Base-by-base conservation (phyloP, 768 basidiomycete genomes). In the Mrakia gelida region DNA sequence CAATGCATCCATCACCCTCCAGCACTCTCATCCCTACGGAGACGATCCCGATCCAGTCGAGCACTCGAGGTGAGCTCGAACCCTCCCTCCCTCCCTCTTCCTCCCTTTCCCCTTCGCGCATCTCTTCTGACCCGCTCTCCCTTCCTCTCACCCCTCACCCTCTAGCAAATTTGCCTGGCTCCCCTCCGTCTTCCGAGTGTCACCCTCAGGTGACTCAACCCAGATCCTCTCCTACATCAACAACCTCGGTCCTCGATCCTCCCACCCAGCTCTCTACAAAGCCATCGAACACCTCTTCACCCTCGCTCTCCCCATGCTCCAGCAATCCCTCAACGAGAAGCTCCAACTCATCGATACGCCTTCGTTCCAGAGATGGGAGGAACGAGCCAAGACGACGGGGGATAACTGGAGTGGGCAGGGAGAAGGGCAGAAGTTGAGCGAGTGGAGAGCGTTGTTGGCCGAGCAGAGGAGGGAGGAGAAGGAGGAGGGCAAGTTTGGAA, bases 211-310 rank as follows among this genome's bases (percentile, higher is more conserved):
- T 3, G 45, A 71, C 16, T 71, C 72, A 8, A 56, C 54, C 54
- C 41, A 9, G 2, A 78, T 78, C 45, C 18, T 63, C 10, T 54
- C 49, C 21, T 72, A 71, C 63, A 49, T 78, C 61, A 78, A 72
- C 62, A 65, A 43, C 59, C 77, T 78, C 61, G 77, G 77, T 18
- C 77, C 77, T 28, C 71, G 77, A 18, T 61, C 61, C 23, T 30
- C 61, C 18, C 77, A 78, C 49, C 61, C 77, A 5, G 61, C 41
- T 7, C 45, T 78, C 28, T 78, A 73, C 61, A 41, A 34, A 23
- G 77, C 77, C 18, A 38, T 78, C 56, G 77, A 78, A 71, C 32
- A 62, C 43, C n/a, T 78, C 21, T 78, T 78, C 61, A 63, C 71
- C 30, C 71, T 78, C 71, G 77, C 77, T 15, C 77, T 78, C 13